Conservation (phyloP, 2,329 filamentous ascomycete genomes). For the Stagonosporopsis vannaccii region DNA sequence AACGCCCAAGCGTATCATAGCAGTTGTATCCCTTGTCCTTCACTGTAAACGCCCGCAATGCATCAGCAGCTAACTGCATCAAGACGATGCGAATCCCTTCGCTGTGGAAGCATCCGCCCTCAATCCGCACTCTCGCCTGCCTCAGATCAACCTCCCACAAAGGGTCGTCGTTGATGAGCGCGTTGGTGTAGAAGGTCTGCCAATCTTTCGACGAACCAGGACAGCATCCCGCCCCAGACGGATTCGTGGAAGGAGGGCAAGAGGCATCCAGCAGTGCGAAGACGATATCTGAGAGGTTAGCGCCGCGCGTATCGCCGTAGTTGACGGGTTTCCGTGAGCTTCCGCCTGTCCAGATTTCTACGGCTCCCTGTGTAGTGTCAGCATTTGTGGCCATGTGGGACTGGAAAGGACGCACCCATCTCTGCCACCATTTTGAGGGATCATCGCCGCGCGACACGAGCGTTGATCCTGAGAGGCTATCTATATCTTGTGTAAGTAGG, state of each 20-base stretch:
- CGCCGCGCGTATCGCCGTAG: slow-evolving; percentile 1
- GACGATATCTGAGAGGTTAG: neutral
- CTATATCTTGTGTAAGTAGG: neutral
- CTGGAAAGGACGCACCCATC: too few species aligned
- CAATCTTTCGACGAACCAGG: neutral
- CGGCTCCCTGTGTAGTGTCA: neutral
- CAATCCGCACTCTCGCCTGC: neutral
- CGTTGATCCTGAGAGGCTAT: neutral
- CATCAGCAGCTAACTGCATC: neutral
- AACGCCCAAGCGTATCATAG: neutral
- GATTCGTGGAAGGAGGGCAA: neutral
- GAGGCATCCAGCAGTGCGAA: neutral
- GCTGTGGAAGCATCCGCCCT: neutral
- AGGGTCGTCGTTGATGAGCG: neutral
- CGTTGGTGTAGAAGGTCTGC: neutral
- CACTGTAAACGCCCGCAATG: neutral
- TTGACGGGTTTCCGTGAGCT: neutral
- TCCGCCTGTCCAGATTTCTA: slow-evolving; percentile 5
- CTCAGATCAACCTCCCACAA: neutral
- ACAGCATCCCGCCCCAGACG: neutral
- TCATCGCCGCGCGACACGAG: neutral
- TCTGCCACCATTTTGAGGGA: neutral
- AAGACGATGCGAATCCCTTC: neutral
- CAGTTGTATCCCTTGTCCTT: neutral
- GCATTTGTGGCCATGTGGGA: too few species aligned